phyloP scores from a whole-genome alignment of 2,329 filamentous ascomycete species.

The Lachnellula arida region DNA sequence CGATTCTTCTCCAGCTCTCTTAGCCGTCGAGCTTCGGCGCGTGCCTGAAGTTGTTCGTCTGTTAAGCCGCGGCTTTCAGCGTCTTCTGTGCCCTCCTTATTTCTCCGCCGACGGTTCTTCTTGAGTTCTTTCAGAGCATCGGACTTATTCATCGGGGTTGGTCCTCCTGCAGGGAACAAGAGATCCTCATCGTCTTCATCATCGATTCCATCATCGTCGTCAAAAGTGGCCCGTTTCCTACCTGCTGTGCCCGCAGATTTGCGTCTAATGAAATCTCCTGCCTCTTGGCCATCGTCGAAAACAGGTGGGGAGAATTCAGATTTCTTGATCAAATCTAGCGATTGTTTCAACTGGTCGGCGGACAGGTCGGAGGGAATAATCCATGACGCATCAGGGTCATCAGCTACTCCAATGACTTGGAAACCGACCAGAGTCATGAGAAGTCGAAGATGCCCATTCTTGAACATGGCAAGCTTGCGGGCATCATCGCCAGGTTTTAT shows the following conservation, averaged over 20 bases:
- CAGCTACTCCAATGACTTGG: conserved; percentile 49
- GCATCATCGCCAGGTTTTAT: conserved; percentile 54
- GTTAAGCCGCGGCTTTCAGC: conserved; percentile 42
- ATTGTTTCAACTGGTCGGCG: conserved; percentile 61
- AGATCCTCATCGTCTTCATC: conserved; percentile 46
- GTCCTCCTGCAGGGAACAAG: conserved; percentile 66
- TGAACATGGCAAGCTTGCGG: conserved; percentile 73
- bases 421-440: conserved; percentile 75
- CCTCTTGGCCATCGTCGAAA: conserved; percentile 64
- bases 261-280: conserved; percentile 74
- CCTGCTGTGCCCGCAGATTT: conserved; percentile 48
- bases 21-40: conserved; percentile 55
- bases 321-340: conserved; percentile 67
- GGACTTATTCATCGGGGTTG: conserved; percentile 50
- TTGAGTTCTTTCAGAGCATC: conserved; percentile 54
- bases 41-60: conserved; percentile 58
- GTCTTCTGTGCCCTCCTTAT: conserved; percentile 35
- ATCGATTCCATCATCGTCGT: conserved; percentile 59
- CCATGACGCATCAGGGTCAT: conserved; percentile 76
- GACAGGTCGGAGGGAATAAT: conserved; percentile 63
- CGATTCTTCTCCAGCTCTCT: conserved; percentile 71
- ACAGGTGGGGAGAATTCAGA: conserved; percentile 73
- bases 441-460: conserved; percentile 80
- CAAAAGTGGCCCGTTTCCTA: conserved; percentile 56
- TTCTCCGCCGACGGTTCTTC: conserved; percentile 49